Evolutionary conservation across 2,329 filamentous ascomycete genomes (phyloP).

Genomic region (Hypoxylon sp.): DNA sequence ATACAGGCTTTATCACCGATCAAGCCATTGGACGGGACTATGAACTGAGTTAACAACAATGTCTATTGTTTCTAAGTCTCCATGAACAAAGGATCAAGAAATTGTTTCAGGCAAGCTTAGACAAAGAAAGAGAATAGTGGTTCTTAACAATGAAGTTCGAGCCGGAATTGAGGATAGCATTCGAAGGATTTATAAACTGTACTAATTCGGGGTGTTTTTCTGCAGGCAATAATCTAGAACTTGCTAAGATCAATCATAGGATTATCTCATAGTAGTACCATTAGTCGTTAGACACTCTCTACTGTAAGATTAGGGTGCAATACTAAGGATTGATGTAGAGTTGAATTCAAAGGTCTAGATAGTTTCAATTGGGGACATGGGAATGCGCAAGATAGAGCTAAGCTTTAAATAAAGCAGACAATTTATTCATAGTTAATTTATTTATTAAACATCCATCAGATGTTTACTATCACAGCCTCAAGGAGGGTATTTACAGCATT

Average conservation of each 20-base stretch:
- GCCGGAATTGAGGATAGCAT: background rate
- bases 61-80: conserved; percentile 9
- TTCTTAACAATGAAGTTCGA: conserved; percentile 2
- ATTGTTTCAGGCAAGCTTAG: background rate
- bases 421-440: background rate
- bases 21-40: background rate
- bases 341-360: background rate
- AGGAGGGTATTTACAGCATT: conserved; percentile 9
- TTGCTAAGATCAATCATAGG: background rate
- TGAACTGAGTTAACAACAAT: conserved; percentile 8
- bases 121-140: conserved; percentile 13
- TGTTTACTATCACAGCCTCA: conserved; percentile 4
- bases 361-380: background rate
- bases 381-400: background rate
- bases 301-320: background rate
- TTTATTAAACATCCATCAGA: conserved; percentile 23
- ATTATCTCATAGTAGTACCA: background rate
- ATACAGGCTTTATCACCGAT: background rate
- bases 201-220: background rate
- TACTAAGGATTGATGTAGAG: background rate
- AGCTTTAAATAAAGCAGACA: background rate
- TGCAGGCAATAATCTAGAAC: background rate
- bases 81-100: background rate
- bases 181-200: background rate
- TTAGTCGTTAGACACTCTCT: background rate